Evolutionary conservation across 2,329 filamentous ascomycete genomes (phyloP).

Genomic region (Conoideocrella luteorostrata): DNA sequence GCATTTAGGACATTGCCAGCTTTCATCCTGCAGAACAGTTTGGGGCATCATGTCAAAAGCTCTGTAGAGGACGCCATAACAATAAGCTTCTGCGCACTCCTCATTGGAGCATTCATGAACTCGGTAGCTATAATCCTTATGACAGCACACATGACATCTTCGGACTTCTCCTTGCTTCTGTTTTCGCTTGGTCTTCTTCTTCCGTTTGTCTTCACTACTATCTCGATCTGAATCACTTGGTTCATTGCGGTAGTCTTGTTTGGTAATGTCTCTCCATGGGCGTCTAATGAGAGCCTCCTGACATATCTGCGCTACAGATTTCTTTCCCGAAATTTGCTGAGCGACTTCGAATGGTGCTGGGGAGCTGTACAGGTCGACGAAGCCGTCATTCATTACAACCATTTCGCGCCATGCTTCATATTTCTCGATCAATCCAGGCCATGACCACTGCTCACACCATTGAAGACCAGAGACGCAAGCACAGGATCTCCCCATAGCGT

Average conservation of each 20-base stretch:
- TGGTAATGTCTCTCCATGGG: constrained; percentile 77
- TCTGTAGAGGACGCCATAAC: constrained; percentile 87
- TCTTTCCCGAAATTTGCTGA: constrained; percentile 60
- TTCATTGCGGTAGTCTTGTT: constrained; percentile 43
- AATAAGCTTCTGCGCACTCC: constrained; percentile 71
- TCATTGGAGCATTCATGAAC: constrained; percentile 69
- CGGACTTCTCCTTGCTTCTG: constrained; percentile 48
- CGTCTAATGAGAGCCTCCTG: constrained; percentile 77
- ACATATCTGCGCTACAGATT: constrained; percentile 85
- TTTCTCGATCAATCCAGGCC: constrained; percentile 67
- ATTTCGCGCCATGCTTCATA: constrained; percentile 80
- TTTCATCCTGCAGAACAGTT: constrained; percentile 68
- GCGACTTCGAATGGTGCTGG: constrained; percentile 67
- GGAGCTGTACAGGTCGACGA: constrained; percentile 56
- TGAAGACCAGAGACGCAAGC: constrained; percentile 75
- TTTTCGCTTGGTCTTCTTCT: constrained; percentile 52
- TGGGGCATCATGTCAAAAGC: constrained; percentile 89
- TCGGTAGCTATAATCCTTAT: constrained; percentile 76
- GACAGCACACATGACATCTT: constrained; percentile 76
- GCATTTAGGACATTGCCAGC: constrained; percentile 89
- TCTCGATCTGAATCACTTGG: constrained; percentile 48
- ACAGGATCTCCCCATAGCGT: constrained; percentile 93
- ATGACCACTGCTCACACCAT: constrained; percentile 92
- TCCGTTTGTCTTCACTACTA: constrained; percentile 55
- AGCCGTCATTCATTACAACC: constrained; percentile 67